Evolutionary conservation across 345 rosid species (phyloP), one percentile per base, ranked within the genome.

Genomic region (Passiflora organensis): DNA sequence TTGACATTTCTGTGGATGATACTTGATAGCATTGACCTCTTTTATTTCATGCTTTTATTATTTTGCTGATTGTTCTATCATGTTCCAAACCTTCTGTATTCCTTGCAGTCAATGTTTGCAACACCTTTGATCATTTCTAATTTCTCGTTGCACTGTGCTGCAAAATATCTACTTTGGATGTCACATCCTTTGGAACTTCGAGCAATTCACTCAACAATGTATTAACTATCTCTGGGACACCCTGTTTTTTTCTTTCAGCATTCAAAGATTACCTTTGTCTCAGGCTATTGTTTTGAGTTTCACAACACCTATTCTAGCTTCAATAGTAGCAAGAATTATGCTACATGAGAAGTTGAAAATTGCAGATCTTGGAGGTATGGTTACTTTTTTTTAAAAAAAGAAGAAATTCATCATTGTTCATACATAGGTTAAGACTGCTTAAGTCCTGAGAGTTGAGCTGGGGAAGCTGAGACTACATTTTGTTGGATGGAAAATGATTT

Each of bases 281-380:
- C 89, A 76, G 79, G 90, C 91, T 60, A 65, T 78, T 65, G 74
- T 80, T 28, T 68, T 91, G 59, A 83, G 80, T 84, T 91, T 85
- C 64, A 72, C 83, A 54, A 79, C 82, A 70, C 96, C 97, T 69
- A 70, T 87, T 62, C 64, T 76, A 76, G 95, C 91, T 58, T 85
- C 97, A 62, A 63, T 83, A 64, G 71, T 78, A 45, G 96, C 95
- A 38, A 79, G 83, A 77, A 48, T 91, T 45, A 69, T 80, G 72
- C 72, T 87, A 58, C 78, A 19, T 60, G 97, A 91, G 70, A 87
- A 80, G 74, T 72, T 85, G 74, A 87, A 80, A 74, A 75, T 83
- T 66, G 65, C 74, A 37, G 96, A 91, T 49, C 68, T 83, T 41
- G 95, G 87, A 76, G 95, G 97, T 91, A 53, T 37, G 44, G 19